These are phyloP conservation scores for Lachnellula arida DNA, from an alignment of 2,329 filamentous ascomycete genomes.

Conservation along the genomic window DNA sequence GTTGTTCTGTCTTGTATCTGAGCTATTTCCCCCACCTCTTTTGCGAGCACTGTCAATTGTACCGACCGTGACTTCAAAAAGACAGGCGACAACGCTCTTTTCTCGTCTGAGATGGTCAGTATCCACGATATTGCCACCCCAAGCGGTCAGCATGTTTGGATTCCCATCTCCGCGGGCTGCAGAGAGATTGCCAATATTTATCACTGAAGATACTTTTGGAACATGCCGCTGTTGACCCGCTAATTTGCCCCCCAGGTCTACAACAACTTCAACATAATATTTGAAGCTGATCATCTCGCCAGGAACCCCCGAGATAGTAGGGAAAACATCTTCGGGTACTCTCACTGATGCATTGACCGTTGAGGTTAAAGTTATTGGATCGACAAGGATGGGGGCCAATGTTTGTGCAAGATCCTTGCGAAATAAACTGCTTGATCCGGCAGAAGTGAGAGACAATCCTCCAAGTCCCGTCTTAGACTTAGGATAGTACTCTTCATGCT, in stretches of 20 bases:
- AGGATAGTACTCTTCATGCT: constrained; percentile 75
- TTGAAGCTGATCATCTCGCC: constrained; percentile 93
- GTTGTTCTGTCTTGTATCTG: constrained; percentile 9
- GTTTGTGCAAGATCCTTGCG: constrained; percentile 90
- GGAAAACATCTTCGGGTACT: constrained; percentile 86
- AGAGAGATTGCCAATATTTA: constrained; percentile 18
- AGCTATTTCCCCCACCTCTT: constrained; percentile 24
- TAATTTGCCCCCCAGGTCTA: constrained; percentile 86
- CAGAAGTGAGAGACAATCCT: constrained; percentile 79
- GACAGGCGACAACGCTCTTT: constrained; percentile 84
- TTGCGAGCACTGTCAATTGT: constrained; percentile 64
- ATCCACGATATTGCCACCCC: constrained; percentile 71
- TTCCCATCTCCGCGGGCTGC: constrained; percentile 34
- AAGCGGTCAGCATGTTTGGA: constrained; percentile 45
- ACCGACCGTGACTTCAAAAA: constrained; percentile 83
- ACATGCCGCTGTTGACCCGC: constrained; percentile 53
- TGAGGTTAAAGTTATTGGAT: constrained; percentile 72
- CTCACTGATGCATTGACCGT: constrained; percentile 79
- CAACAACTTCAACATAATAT: constrained; percentile 87
- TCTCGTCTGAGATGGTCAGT: constrained; percentile 82
- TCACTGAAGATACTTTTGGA: constrained; percentile 28
- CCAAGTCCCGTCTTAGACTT: constrained; percentile 82
- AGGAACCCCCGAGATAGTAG: constrained; percentile 84
- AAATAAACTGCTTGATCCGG: constrained; percentile 85
- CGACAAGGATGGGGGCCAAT: constrained; percentile 81